These are phyloP conservation scores for Tuber indicum DNA, from an alignment of 495 filamentous ascomycete species.

Conservation along the genomic window DNA sequence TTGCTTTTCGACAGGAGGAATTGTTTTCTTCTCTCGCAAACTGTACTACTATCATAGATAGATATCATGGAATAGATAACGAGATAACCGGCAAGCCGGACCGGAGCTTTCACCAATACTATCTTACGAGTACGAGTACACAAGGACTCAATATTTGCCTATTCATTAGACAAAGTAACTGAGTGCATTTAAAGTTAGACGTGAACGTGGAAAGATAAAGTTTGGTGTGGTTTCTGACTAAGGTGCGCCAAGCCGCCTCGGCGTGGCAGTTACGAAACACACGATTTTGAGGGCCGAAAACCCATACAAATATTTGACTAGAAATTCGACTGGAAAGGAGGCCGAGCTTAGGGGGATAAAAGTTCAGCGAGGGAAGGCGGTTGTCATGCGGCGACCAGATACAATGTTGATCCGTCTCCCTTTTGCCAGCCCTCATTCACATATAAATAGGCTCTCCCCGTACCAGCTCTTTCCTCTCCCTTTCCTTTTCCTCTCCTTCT, in stretches of 20 bases:
- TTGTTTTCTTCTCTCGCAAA: not conserved
- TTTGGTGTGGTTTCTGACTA: constrained; percentile 27
- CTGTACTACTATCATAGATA: not conserved
- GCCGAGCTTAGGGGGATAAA: constrained; percentile 29
- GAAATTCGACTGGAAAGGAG: constrained; percentile 36
- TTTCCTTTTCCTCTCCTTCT: constrained; percentile 37
- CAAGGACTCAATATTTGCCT: not conserved
- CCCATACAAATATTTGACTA: constrained; percentile 39
- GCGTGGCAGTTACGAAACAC: constrained; percentile 16
- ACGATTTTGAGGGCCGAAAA: constrained; percentile 35
- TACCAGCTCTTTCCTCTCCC: constrained; percentile 25
- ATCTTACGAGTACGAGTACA: not conserved
- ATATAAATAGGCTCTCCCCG: constrained; percentile 42
- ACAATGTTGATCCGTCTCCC: constrained; percentile 20
- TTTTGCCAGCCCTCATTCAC: constrained; percentile 13
- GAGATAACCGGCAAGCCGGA: not conserved
- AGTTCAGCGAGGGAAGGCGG: constrained; percentile 36
- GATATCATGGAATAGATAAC: not conserved
- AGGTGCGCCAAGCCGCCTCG: constrained; percentile 21
- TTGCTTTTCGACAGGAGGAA: not conserved
- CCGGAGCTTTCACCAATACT: not conserved
- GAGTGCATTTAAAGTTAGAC: not conserved
- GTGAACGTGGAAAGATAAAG: constrained; percentile 6
- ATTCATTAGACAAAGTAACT: not conserved
- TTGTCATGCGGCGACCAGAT: constrained; percentile 34